Conservation (phyloP, 1,284 basidiomycete species). For the Trichosporon sp. region DNA sequence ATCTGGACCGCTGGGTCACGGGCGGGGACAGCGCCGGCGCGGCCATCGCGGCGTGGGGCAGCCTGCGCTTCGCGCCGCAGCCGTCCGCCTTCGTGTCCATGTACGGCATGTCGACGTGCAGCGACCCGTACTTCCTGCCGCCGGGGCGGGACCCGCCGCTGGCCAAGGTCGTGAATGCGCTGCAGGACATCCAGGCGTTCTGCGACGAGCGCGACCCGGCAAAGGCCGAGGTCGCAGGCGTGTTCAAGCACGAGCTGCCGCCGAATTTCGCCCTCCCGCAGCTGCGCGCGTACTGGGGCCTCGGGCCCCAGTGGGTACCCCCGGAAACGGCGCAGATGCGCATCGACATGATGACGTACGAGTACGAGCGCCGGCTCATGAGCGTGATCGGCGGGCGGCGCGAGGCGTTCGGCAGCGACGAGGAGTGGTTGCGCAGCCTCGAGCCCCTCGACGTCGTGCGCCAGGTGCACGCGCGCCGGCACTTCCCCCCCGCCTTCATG, state of each 20-base stretch:
- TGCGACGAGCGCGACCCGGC: conserved; percentile 15
- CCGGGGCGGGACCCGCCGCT: not conserved
- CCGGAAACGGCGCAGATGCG: not conserved
- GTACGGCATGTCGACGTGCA: conserved; percentile 4
- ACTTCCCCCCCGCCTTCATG: conserved; percentile 26
- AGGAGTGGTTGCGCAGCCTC: conserved; percentile 11
- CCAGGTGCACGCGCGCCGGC: not conserved
- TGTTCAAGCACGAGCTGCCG: conserved; percentile 13
- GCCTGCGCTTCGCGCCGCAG: not conserved
- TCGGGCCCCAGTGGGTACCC: not conserved
- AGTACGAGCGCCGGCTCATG: conserved; percentile 2
- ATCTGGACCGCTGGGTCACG: conserved; percentile 25
- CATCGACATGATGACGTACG: conserved; percentile 5
- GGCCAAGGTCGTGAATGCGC: not conserved
- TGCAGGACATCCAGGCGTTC: not conserved
- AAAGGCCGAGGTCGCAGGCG: conserved; percentile 13
- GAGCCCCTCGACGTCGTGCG: not conserved
- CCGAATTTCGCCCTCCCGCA: not conserved
- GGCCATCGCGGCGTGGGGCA: conserved; percentile 16
- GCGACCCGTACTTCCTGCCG: not conserved
- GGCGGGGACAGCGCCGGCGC: conserved; percentile 37
- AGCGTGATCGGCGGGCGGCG: conserved; percentile 16
- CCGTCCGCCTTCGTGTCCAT: not conserved
- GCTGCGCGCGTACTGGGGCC: not conserved
- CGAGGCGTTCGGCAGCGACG: conserved; percentile 13